Base-by-base conservation (phyloP, 2,329 filamentous ascomycete genomes). In the Talaromyces funiculosus region DNA sequence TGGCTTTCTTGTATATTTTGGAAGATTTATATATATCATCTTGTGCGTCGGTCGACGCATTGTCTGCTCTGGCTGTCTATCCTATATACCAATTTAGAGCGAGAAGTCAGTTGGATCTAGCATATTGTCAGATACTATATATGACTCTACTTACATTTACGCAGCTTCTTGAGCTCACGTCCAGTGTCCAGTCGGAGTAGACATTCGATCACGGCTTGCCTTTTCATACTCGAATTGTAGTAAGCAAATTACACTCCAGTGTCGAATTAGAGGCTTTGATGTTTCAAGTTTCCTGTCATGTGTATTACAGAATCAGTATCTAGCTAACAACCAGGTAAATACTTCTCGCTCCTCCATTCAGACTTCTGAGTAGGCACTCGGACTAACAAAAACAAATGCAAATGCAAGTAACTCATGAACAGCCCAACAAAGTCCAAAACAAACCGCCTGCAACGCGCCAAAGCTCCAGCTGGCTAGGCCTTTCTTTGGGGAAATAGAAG, bases 11-110 rank as follows among this genome's bases (percentile, higher is more conserved):
- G 45, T 51, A 33, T 33, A 35, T 35, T 33, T 35, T 51, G 29
- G 29, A 20, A 5, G 4, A 8, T 20, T 51, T 33, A 35, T 58
- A 56, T 61, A 37, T 35, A 24, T 38, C 31, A 38, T 53, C 18
- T 53, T 38, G 31, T 24, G 43, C 24, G 43, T 47, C 14, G 43
- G 14, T 29, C n/a, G 24, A 47, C 29, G 43, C 24, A 29, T 47
- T 47, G 7, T 45, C 14, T 47, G 22, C 29, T n/a, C 6, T 26
- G 43, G 24, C 24, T n/a, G 14, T 47, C 43, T 29, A 26, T 47
- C 24, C 43, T n/a, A 47, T 47, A 47, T 47, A 45, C 42, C 43
- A 47, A n/a, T 45, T 47, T 47, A 47, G 43, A 47, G 43, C 22
- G 43, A 47, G 43, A 47, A 47, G 24, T 29, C 43, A 47, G n/a